phyloP scores from a whole-genome alignment of 805 yeast species.

The Sugiyamaella lignohabitans region DNA sequence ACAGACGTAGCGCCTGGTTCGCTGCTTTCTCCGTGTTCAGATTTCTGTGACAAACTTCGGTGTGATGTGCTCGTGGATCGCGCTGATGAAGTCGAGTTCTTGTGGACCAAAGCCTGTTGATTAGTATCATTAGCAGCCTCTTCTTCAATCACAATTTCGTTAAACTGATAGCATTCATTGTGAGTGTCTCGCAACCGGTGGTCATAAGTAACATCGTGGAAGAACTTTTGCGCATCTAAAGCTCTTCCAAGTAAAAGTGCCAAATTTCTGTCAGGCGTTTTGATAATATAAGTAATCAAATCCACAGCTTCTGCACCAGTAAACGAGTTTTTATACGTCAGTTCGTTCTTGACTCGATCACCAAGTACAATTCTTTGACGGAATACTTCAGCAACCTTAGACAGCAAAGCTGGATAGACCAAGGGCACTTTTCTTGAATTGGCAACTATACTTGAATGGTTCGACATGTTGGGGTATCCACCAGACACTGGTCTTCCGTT shows the following conservation, averaged over 20 bases:
- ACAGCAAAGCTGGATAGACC: conserved; percentile 84
- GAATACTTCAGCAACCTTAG: conserved; percentile 76
- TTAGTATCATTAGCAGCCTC: conserved; percentile 6
- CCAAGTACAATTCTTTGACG: conserved; percentile 62
- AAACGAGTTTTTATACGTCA: conserved; percentile 86
- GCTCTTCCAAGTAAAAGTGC: conserved; percentile 87
- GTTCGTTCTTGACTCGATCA: conserved; percentile 81
- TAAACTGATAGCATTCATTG: conserved; percentile 79
- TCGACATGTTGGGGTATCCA: conserved; percentile 5
- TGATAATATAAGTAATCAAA: conserved; percentile 72
- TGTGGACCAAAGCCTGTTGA: background rate
- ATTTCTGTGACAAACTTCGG: background rate
- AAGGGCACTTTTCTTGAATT: conserved; percentile 49
- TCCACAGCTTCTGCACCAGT: conserved; percentile 94
- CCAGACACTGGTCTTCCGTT: too few species aligned
- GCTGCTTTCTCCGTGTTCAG: conserved; percentile 6
- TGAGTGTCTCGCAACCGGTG: conserved; percentile 85
- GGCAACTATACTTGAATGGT: conserved; percentile 38
- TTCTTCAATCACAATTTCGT: conserved; percentile 22
- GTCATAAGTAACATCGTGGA: conserved; percentile 93
- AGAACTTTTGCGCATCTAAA: conserved; percentile 86
- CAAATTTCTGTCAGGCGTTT: conserved; percentile 85
- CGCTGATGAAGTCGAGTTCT: conserved; percentile 1
- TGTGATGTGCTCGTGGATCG: conserved; percentile 3
- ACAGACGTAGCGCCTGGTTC: conserved; percentile 11